Evolutionary conservation across 495 filamentous ascomycete genomes (phyloP).

Genomic region (Penicillium cataractarum): DNA sequence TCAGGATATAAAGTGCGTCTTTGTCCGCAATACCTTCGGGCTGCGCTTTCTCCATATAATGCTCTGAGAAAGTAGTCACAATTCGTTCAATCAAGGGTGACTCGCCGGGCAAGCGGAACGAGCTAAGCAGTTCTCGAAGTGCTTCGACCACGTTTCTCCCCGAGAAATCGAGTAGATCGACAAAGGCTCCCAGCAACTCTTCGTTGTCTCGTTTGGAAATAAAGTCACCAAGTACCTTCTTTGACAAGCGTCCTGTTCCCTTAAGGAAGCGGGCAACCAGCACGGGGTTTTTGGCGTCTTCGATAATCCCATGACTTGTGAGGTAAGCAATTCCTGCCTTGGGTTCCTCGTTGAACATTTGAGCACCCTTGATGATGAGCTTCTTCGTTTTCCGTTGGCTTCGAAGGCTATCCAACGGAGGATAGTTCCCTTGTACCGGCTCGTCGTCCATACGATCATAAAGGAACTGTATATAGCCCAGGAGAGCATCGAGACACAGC

Average conservation of each 20-base stretch:
- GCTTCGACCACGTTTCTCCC: constrained; percentile 89
- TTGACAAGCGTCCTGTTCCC: constrained; percentile 84
- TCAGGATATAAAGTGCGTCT: constrained; percentile 88
- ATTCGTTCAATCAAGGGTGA: constrained; percentile 92
- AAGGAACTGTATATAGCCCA: constrained; percentile 89
- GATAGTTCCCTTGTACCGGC: constrained; percentile 66
- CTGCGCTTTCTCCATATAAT: constrained; percentile 74
- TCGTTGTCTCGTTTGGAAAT: constrained; percentile 89
- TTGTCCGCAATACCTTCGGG: constrained; percentile 81
- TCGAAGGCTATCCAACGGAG: constrained; percentile 62
- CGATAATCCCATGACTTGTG: constrained; percentile 79
- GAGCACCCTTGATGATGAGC: constrained; percentile 82
- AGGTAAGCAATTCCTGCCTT: constrained; percentile 89
- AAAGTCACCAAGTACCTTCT: constrained; percentile 88
- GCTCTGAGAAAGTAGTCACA: constrained; percentile 80
- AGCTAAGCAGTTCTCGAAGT: constrained; percentile 79
- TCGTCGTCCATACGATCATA: constrained; percentile 80
- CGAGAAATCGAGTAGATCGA: constrained; percentile 82
- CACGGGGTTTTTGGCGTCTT: constrained; percentile 68
- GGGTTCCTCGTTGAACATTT: constrained; percentile 93
- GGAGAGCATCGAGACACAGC: constrained; percentile 86
- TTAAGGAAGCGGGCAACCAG: constrained; percentile 81
- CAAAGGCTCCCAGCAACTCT: constrained; percentile 76
- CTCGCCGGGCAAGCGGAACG: constrained; percentile 95
- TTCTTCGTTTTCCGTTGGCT: constrained; percentile 79